A percentile compares a stretch with the other conserved stretches of the same genome.
These are phyloP conservation scores for Diaporthe citriasiana DNA, from an alignment of 2,329 filamentous ascomycete genomes.

Conservation along the genomic window DNA sequence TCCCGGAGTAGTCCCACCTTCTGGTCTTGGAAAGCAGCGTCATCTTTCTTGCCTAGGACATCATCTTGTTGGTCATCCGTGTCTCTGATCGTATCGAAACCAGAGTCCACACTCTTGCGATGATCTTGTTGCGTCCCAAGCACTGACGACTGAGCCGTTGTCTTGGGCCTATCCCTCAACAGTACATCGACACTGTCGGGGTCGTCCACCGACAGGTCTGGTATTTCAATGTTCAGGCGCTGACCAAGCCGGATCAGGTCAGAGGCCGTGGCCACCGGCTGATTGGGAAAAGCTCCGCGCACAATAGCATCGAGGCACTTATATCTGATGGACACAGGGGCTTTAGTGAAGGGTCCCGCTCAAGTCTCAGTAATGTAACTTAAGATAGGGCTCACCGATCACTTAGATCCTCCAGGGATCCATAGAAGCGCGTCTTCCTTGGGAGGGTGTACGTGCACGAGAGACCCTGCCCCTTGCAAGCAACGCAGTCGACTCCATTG, in stretches of 20 bases:
- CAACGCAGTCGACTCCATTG: constrained; percentile 50
- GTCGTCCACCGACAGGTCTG: constrained; percentile 47
- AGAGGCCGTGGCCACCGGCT: constrained; percentile 48
- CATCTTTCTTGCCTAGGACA: constrained; percentile 7
- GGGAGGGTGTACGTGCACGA: constrained; percentile 53
- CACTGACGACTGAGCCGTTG: neutral
- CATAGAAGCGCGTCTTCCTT: constrained; percentile 55
- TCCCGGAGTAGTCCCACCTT: constrained; percentile 50
- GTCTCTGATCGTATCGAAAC: neutral
- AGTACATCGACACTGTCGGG: neutral
- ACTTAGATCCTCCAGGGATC: constrained; percentile 54
- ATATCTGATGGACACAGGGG: neutral
- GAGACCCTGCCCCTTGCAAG: constrained; percentile 52
- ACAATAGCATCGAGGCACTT: constrained; percentile 28
- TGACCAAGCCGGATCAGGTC: constrained; percentile 51
- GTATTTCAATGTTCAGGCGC: constrained; percentile 53
- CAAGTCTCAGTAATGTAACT: constrained; percentile 36
- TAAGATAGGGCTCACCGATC: constrained; percentile 49
- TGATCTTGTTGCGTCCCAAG: neutral
- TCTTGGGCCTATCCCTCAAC: neutral
- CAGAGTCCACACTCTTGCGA: neutral
- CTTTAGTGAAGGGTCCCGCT: neutral
- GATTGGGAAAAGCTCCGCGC: constrained; percentile 48
- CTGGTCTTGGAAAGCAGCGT: constrained; percentile 6
- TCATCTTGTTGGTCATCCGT: neutral